These are phyloP conservation scores for Tolypocladium ovalisporum DNA, from an alignment of 2,329 filamentous ascomycete genomes.

Conservation along the genomic window DNA sequence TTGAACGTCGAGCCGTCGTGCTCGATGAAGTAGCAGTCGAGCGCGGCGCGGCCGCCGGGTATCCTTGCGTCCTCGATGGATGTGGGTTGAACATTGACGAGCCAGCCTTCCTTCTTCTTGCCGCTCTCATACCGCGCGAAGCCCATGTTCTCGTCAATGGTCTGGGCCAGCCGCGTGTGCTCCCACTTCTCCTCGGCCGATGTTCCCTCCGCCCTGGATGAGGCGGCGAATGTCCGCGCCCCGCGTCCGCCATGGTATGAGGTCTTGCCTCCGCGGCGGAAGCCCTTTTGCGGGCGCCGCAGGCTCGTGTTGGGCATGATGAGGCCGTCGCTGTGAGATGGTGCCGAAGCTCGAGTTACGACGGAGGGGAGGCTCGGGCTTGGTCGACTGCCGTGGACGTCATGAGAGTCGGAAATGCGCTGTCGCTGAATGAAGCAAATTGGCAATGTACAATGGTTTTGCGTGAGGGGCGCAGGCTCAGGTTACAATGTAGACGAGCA, in stretches of 20 bases:
- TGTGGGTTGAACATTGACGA: conserved; percentile 90
- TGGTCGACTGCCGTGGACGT: conserved; percentile 4
- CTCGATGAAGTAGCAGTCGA: conserved; percentile 96
- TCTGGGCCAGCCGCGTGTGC: conserved; percentile 68
- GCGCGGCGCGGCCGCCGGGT: conserved; percentile 73
- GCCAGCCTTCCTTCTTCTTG: conserved; percentile 74
- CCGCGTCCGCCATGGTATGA: conserved; percentile 59
- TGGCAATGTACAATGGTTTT: neutral
- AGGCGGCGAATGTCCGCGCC: conserved; percentile 70
- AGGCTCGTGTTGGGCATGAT: conserved; percentile 49
- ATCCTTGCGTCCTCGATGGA: conserved; percentile 75
- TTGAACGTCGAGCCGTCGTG: conserved; percentile 88
- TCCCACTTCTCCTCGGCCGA: conserved; percentile 91
- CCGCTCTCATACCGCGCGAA: conserved; percentile 87
- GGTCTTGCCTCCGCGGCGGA: conserved; percentile 56
- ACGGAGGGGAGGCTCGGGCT: conserved; percentile 6
- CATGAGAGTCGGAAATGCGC: conserved; percentile 6
- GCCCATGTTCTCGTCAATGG: conserved; percentile 90
- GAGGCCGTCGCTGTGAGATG: neutral
- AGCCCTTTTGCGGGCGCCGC: conserved; percentile 52
- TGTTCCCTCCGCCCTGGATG: conserved; percentile 70
- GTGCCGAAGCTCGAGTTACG: conserved; percentile 8
- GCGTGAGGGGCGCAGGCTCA: neutral
- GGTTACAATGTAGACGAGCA: neutral
- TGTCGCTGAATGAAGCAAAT: neutral